Percentiles rank a stretch among this genome's conserved stretches.
These are phyloP conservation scores for Linnemannia exigua DNA, from an alignment of 192 early-diverging fungal species.

Conservation along the genomic window DNA sequence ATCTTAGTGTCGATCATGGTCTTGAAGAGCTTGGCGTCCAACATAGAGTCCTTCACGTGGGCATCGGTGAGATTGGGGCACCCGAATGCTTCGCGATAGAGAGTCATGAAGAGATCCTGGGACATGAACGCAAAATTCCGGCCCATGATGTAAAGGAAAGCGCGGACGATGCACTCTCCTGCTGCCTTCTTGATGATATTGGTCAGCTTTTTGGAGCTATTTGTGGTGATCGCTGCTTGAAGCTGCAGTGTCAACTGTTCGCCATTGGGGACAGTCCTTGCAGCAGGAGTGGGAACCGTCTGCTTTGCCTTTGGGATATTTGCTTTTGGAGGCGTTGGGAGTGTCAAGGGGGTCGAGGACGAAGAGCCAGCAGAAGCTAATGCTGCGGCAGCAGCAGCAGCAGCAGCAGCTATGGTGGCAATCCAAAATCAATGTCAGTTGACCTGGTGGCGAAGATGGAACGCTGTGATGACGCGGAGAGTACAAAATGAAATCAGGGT, in stretches of 20 bases:
- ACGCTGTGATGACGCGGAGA: neutral
- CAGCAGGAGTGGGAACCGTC: neutral
- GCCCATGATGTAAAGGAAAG: constrained; percentile 3
- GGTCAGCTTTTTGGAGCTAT: neutral
- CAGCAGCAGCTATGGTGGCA: neutral
- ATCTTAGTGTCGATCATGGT: neutral
- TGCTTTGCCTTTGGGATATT: neutral
- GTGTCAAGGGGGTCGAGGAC: neutral
- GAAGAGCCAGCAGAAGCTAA: neutral
- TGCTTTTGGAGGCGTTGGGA: neutral
- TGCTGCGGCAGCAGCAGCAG: neutral
- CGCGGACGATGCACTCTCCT: constrained; percentile 25
- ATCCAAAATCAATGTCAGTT: neutral
- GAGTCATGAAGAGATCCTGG: neutral
- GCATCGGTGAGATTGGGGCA: neutral
- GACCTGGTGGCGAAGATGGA: neutral
- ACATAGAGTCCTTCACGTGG: neutral
- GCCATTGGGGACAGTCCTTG: neutral
- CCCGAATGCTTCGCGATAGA: constrained; percentile 2
- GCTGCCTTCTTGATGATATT: constrained; percentile 4
- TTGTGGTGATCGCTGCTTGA: neutral
- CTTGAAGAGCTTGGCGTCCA: constrained; percentile 6
- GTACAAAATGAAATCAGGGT: neutral
- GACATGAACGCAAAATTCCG: constrained; percentile 14
- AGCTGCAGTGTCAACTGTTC: neutral